Evolutionary conservation across 2,329 filamentous ascomycete genomes (phyloP).

Genomic region (Catunica adiposa): DNA sequence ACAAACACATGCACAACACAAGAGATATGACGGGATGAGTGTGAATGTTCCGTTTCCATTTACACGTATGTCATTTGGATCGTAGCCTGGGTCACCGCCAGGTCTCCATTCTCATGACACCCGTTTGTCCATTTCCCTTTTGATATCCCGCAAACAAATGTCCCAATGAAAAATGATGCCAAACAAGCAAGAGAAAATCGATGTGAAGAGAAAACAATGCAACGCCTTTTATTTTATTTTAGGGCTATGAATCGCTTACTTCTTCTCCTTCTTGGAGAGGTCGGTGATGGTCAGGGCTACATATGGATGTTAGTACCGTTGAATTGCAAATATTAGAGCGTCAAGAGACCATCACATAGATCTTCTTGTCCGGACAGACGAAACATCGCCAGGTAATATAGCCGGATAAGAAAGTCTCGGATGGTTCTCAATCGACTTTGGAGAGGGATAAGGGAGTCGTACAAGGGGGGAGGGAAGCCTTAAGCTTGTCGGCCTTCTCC

Average conservation of each 20-base stretch:
- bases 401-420: not conserved
- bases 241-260: constrained; percentile 15
- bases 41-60: not conserved
- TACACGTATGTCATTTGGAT: not conserved
- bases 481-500: constrained; percentile 99
- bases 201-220: constrained; percentile 12
- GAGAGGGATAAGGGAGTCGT: constrained; percentile 28
- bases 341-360: too few species aligned
- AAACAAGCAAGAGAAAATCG: not conserved
- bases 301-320: constrained; percentile 7
- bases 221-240: constrained; percentile 15
- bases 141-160: not conserved
- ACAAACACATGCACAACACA: not conserved
- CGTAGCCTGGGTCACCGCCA: not conserved
- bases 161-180: constrained; percentile 1
- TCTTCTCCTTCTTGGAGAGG: constrained; percentile 35
- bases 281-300: constrained; percentile 37
- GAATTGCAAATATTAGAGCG: not conserved
- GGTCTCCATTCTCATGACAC: not conserved
- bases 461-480: constrained; percentile 97
- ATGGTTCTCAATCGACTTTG: not conserved
- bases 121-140: not conserved
- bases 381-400: not conserved
- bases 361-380: too few species aligned
- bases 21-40: not conserved